These are phyloP conservation scores for Monosporascus sp. DNA, from an alignment of 2,329 filamentous ascomycete species.

Conservation along the genomic window DNA sequence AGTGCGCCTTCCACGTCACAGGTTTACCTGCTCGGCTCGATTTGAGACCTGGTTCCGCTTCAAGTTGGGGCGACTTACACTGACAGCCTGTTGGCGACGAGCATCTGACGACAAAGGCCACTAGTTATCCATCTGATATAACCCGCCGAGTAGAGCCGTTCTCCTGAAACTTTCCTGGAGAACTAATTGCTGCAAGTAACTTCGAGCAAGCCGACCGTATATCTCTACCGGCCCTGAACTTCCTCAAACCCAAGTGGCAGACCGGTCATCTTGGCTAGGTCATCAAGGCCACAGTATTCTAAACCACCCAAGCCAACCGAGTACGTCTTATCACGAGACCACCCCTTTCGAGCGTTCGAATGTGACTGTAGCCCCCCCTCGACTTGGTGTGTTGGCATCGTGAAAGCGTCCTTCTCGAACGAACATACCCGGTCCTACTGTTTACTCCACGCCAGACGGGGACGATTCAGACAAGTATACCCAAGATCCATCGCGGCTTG, in stretches of 20 bases:
- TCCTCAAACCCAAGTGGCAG: slow-evolving; percentile 16
- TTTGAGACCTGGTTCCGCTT: slow-evolving; percentile 25
- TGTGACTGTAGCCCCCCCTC: neutral
- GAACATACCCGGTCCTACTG: neutral
- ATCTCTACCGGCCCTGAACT: slow-evolving; percentile 11
- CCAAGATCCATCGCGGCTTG: slow-evolving; percentile 5
- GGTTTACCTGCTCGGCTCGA: slow-evolving; percentile 19
- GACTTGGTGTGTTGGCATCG: slow-evolving; percentile 1
- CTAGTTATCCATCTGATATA: slow-evolving; percentile 45
- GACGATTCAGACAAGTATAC: slow-evolving; percentile 2
- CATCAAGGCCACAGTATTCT: slow-evolving; percentile 16
- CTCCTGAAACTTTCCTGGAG: slow-evolving; percentile 25
- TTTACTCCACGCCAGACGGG: neutral
- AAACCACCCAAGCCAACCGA: slow-evolving; percentile 1
- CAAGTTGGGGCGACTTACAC: slow-evolving; percentile 18
- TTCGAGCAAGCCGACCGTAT: slow-evolving; percentile 33
- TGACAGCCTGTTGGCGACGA: slow-evolving; percentile 14
- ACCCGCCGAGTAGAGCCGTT: slow-evolving; percentile 30
- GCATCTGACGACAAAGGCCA: slow-evolving; percentile 22
- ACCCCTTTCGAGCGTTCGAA: neutral
- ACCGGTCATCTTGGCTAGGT: slow-evolving; percentile 22
- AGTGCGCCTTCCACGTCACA: slow-evolving; percentile 27
- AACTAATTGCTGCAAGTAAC: slow-evolving; percentile 23
- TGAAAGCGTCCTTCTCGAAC: neutral
- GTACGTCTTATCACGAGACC: neutral